Percentiles rank a stretch among this genome's conserved stretches.
Conservation (phyloP, 495 filamentous ascomycete genomes). For the Aspergillus steynii region DNA sequence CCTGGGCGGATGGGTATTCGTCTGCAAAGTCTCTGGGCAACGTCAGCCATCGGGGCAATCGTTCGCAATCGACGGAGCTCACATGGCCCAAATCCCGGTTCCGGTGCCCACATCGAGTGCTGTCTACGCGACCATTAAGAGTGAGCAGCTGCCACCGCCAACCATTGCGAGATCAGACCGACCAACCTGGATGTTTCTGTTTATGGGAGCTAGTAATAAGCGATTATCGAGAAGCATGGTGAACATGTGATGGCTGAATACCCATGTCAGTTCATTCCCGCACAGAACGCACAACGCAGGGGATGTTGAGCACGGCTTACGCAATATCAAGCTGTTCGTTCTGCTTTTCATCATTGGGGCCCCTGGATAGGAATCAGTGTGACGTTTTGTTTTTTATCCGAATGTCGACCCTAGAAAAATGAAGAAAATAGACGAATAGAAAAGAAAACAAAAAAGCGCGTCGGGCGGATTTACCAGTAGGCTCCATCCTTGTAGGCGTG, state of each 20-base stretch:
- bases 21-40: constrained; percentile 42
- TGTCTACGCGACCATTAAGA: constrained; percentile 21
- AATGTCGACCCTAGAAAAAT: too few species aligned
- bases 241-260: constrained; percentile 36
- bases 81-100: constrained; percentile 57
- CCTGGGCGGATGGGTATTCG: constrained; percentile 27
- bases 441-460: neutral
- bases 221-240: constrained; percentile 34
- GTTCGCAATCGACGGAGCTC: constrained; percentile 4
- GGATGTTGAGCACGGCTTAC: constrained; percentile 18
- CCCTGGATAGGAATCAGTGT: constrained; percentile 19
- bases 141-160: constrained; percentile 28
- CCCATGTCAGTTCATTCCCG: neutral
- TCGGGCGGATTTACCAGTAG: constrained; percentile 17
- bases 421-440: neutral
- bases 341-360: constrained; percentile 38
- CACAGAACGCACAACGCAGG: neutral
- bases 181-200: constrained; percentile 45
- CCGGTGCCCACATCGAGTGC: constrained; percentile 58
- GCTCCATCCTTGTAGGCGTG: constrained; percentile 36
- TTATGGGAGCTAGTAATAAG: constrained; percentile 20
- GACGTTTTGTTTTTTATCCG: neutral
- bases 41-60: neutral
- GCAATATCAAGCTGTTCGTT: constrained; percentile 30
- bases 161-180: neutral